Evolutionary conservation across 106 monocot genomes (phyloP).

Genomic region (Xerophyta viscosa): DNA sequence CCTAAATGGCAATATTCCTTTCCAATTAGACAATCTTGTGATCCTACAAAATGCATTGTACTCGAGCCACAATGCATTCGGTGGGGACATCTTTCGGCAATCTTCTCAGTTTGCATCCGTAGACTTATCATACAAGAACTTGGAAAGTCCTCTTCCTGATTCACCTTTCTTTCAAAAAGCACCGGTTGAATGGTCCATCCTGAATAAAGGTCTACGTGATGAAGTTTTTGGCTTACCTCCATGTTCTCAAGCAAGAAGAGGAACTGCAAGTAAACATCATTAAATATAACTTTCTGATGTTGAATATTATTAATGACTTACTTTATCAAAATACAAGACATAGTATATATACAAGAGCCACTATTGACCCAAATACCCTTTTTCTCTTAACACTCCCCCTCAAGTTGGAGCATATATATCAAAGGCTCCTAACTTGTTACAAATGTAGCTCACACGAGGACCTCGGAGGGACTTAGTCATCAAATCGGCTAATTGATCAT

Average conservation of each 20-base stretch:
- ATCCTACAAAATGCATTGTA: not conserved
- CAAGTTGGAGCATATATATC: no score
- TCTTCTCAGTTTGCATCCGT: not conserved
- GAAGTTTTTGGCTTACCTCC: not conserved
- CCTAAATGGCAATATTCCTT: not conserved
- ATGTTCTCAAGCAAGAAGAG: not conserved
- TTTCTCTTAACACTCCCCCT: no score
- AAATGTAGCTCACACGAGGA: no score
- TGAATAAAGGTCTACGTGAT: conserved; percentile 8
- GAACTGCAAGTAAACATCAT: no score
- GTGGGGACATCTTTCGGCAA: not conserved
- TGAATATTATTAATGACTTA: no score
- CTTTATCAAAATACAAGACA: no score
- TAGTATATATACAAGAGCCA: no score
- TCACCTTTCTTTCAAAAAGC: not conserved
- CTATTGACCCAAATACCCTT: no score
- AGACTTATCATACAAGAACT: conserved; percentile 9
- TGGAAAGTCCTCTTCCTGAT: conserved; percentile 5
- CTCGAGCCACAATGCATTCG: not conserved
- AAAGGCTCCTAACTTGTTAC: no score
- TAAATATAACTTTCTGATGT: not conserved
- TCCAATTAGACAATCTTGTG: not conserved
- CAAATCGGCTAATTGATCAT: no score
- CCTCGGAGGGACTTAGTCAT: no score
- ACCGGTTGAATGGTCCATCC: not conserved